Base-by-base conservation (phyloP, 768 basidiomycete species). In the Podaxis sp. region DNA sequence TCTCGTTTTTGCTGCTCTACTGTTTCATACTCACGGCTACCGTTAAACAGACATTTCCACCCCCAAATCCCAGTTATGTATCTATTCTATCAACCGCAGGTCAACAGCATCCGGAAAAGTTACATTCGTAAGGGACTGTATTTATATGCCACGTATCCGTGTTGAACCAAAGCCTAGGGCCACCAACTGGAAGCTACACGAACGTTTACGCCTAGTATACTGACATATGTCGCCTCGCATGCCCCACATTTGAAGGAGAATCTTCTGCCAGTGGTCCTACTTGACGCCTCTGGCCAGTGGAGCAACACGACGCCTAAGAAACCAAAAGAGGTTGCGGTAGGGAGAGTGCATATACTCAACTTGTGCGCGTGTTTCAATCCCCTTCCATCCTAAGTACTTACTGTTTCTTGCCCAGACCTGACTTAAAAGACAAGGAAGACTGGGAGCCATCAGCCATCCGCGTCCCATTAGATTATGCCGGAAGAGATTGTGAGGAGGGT, bases 371-470 rank as follows among this genome's bases (percentile, higher is more conserved):
- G 3, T 50, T 54, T 7, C 40, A 30, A 40, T 54, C 54, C 49
- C 22, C 22, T 58, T 40, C 6, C 8, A 44, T 37, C 58, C n/a
- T 11, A 53, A 33, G 36, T 28, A 30, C 38, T 54, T 52, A 46
- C 17, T 52, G 36, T 57, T 56, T 20, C 15, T 20, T 40, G 33
- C 10, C 63, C 26, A 90, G 89, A 56, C 81, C 83, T 40, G 82
- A 84, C 60, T 72, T 90, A 61, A 74, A 66, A 11, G 80, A 85
- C 41, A 79, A 84, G 62, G 75, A 75, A 13, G 74, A 76, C 7
- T 90, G 85, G 80, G 82, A 86, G 46, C 68, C 74, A 50, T 75
- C 78, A 0, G 69, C 76, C 0, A 76, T 91, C 30, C 73, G 82
- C 64, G 79, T 80, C 7, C 73, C 82, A 24, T 64, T 72, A 0